Evolutionary conservation across 2,329 filamentous ascomycete genomes (phyloP).

Genomic region (Furcasterigmium sp.): DNA sequence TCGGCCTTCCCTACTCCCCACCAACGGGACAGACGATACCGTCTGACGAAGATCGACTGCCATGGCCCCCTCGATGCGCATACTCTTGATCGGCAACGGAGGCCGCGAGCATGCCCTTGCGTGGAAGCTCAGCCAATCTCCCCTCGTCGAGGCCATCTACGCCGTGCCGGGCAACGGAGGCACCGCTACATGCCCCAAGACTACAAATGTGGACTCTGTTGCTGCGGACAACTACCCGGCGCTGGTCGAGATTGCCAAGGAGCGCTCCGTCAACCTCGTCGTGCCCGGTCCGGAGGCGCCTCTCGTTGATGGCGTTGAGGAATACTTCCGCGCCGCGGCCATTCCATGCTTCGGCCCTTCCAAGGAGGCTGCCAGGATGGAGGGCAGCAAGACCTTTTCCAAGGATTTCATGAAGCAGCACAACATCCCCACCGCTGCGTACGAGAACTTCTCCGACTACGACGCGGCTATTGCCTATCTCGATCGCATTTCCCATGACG

Average conservation of each 20-base stretch:
- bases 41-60: neutral
- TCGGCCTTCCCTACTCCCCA: too few species aligned
- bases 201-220: constrained; percentile 48
- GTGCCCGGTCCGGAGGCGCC: constrained; percentile 73
- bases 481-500: constrained; percentile 47
- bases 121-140: constrained; percentile 66
- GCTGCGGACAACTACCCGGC: constrained; percentile 53
- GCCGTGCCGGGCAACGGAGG: constrained; percentile 62
- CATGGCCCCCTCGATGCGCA: constrained; percentile 7
- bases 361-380: constrained; percentile 64
- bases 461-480: constrained; percentile 57
- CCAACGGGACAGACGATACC: too few species aligned
- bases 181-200: constrained; percentile 48
- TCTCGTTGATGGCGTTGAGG: constrained; percentile 69
- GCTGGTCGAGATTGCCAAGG: constrained; percentile 56
- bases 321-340: constrained; percentile 54
- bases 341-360: constrained; percentile 66
- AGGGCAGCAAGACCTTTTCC: constrained; percentile 73
- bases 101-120: constrained; percentile 72
- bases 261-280: constrained; percentile 59
- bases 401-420: constrained; percentile 76
- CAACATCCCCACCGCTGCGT: constrained; percentile 67
- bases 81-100: constrained; percentile 69
- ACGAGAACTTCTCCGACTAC: constrained; percentile 62
- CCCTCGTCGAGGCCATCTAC: constrained; percentile 54